Base-by-base conservation (phyloP, 2,329 filamentous ascomycete species). In the Canariomyces notabilis region DNA sequence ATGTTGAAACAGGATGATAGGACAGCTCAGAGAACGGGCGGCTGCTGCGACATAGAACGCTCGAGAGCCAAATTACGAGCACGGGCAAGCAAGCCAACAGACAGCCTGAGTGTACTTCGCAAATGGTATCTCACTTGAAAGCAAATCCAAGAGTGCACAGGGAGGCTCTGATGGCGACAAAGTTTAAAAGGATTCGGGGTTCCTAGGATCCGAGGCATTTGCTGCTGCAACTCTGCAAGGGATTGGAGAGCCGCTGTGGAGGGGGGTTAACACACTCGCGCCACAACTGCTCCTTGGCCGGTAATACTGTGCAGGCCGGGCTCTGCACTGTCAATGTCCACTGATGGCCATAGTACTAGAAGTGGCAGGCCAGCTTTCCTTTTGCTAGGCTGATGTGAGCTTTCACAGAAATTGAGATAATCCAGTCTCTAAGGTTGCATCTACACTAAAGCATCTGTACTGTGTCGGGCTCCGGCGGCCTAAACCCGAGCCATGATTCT, bases 111-210 rank as follows among this genome's bases (percentile, higher is more conserved):
- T n/a, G n/a, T n/a, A n/a, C n/a, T n/a, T n/a, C n/a, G n/a, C n/a
- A n/a, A n/a, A n/a, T n/a, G n/a, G n/a, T n/a, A n/a, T n/a, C n/a
- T n/a, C n/a, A n/a, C n/a, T n/a, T n/a, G n/a, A 6, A 31, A 15
- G n/a, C 46, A 40, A 48, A 40, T 43, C 40, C 39, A 31, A 39
- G 39, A 26, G 40, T 40, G 32, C 36, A 42, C 45, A 32, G 41
- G 16, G 26, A 20, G 6, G 5, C 6, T 12, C 21, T 29, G 26
- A 8, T 11, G 9, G 14, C 26, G 26, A 29, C 9, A 4, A 5
- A 18, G 23, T 18, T 6, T 37, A 6, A 15, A 38, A 37, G 38
- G 26, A 41, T 41, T 29, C 11, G 14, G 9, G 38, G 16, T 5
- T 20, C 37, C 20, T 38, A 15, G 26, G 26, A 29, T 29, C 26